These are phyloP conservation scores for Cryptococcus floricola DNA, from an alignment of 1,284 basidiomycete genomes.

Conservation along the genomic window DNA sequence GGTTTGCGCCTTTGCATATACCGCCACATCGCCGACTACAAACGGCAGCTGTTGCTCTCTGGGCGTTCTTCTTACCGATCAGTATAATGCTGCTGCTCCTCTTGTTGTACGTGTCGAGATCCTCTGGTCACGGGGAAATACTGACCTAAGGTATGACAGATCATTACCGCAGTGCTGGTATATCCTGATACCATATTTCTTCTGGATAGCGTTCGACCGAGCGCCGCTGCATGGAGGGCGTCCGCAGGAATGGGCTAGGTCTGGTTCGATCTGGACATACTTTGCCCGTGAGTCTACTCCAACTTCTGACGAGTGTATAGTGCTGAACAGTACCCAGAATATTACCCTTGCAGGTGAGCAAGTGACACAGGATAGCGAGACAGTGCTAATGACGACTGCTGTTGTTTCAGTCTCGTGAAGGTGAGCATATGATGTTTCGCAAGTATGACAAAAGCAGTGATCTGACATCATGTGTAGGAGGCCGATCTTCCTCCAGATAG, in stretches of 20 bases:
- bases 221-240: conserved; percentile 76
- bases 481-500: conserved; percentile 83
- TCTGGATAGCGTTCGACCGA: conserved; percentile 77
- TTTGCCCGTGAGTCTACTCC: conserved; percentile 35
- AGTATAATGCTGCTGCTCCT: conserved; percentile 68
- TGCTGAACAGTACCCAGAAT: conserved; percentile 53
- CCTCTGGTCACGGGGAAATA: not conserved
- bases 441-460: not conserved
- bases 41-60: conserved; percentile 78
- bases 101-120: conserved; percentile 61
- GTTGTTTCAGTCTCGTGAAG: conserved; percentile 31
- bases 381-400: not conserved
- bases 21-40: conserved; percentile 63
- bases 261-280: conserved; percentile 64
- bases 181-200: conserved; percentile 69
- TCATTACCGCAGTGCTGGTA: conserved; percentile 89
- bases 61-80: conserved; percentile 75
- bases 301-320: not conserved
- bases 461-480: conserved; percentile 54
- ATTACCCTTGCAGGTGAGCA: conserved; percentile 65
- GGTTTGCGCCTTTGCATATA: conserved; percentile 49
- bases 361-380: conserved; percentile 1
- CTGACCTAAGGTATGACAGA: conserved; percentile 51
- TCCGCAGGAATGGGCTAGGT: conserved; percentile 71
- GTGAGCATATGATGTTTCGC: conserved; percentile 5